Evolutionary conservation across 1,284 basidiomycete species (phyloP).

Genomic region (Bondarzewia mesenterica): DNA sequence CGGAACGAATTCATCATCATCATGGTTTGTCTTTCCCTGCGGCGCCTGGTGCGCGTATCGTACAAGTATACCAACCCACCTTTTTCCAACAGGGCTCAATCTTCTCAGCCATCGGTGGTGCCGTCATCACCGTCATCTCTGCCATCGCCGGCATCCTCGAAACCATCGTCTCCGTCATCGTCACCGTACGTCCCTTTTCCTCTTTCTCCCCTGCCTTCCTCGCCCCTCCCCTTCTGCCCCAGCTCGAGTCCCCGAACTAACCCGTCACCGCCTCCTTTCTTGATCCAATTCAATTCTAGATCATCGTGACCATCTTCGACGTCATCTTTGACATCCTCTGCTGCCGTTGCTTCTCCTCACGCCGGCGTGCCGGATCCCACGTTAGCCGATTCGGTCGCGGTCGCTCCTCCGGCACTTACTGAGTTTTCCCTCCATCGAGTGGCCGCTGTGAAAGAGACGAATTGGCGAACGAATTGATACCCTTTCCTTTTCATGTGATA

Average conservation of each 20-base stretch:
- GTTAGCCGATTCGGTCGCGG: background rate
- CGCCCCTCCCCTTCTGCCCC: background rate
- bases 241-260: background rate
- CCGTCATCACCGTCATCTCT: constrained; percentile 46
- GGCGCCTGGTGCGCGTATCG: background rate
- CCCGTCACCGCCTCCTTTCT: background rate
- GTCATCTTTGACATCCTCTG: constrained; percentile 7
- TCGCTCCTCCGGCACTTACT: too few relatives aligned
- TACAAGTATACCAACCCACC: too few relatives aligned
- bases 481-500: too few relatives aligned
- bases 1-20: background rate
- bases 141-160: constrained; percentile 50
- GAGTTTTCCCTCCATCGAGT: too few relatives aligned
- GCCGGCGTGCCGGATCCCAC: background rate
- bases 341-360: constrained; percentile 2
- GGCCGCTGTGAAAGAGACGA: too few relatives aligned
- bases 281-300: constrained; percentile 20
- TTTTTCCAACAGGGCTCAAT: constrained; percentile 43
- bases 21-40: background rate
- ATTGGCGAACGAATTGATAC: too few relatives aligned
- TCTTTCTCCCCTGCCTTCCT: background rate
- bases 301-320: constrained; percentile 52
- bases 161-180: constrained; percentile 50
- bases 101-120: constrained; percentile 51
- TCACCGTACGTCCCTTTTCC: constrained; percentile 32